phyloP scores from a whole-genome alignment of 2,329 filamentous ascomycete genomes.

The Ophiostoma himal-ulmi region DNA sequence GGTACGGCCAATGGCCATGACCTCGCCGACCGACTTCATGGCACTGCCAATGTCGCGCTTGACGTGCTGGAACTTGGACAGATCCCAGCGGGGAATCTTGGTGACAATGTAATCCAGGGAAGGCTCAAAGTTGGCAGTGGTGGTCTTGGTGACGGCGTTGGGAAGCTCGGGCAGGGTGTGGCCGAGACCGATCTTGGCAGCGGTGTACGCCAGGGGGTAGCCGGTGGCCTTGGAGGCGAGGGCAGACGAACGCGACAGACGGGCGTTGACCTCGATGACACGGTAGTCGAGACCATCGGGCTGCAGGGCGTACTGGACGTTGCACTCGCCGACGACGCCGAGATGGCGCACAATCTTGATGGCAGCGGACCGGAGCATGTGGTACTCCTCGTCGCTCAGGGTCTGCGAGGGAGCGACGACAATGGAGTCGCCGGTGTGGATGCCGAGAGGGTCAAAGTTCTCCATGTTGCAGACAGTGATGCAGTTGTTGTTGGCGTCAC shows the following conservation, averaged over 20 bases:
- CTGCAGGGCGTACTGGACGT: slow-evolving; percentile 97
- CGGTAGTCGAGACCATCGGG: slow-evolving; percentile 94
- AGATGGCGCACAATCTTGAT: slow-evolving; percentile 96
- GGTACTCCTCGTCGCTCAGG: slow-evolving; percentile 94
- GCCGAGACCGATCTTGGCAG: slow-evolving; percentile 94
- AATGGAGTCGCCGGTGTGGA: slow-evolving; percentile 96
- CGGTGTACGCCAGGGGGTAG: slow-evolving; percentile 92
- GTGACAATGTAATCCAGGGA: slow-evolving; percentile 96
- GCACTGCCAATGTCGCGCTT: slow-evolving; percentile 95
- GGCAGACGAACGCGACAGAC: slow-evolving; percentile 90
- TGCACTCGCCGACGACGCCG: slow-evolving; percentile 96
- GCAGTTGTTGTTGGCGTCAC: slow-evolving; percentile 93
- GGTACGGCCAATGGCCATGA: slow-evolving; percentile 97
- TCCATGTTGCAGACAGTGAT: slow-evolving; percentile 99
- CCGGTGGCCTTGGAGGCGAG: slow-evolving; percentile 95
- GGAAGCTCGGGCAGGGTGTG: slow-evolving; percentile 93
- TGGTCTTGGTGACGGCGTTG: slow-evolving; percentile 97
- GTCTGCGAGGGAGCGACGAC: slow-evolving; percentile 97
- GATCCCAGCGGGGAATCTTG: slow-evolving; percentile 97
- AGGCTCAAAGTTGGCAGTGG: slow-evolving; percentile 97
- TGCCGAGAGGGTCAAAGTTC: slow-evolving; percentile 97
- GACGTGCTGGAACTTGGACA: slow-evolving; percentile 98
- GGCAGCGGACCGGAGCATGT: slow-evolving; percentile 95
- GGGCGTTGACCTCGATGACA: slow-evolving; percentile 98
- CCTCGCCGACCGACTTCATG: slow-evolving; percentile 99